Percentiles rank a stretch among this genome's conserved stretches.
Evolutionary conservation across 139 green algal species (phyloP).

Genomic region (Micromonas pusilla): DNA sequence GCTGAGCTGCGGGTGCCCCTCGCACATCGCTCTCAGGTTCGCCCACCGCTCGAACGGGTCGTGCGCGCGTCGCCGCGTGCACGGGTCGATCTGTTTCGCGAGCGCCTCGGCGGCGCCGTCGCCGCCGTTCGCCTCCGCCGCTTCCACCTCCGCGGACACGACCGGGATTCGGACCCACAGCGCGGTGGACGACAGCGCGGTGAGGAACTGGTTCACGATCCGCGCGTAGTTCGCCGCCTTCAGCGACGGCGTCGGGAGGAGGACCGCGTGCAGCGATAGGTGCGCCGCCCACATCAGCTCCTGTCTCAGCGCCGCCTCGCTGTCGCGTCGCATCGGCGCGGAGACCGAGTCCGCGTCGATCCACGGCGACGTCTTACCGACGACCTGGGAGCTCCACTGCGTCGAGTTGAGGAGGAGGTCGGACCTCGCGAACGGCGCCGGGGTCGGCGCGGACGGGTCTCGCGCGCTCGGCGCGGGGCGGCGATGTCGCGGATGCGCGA

Average conservation of each 20-base stretch:
- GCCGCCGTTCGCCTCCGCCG: conserved; percentile 25
- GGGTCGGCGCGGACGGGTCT: conserved; percentile 23
- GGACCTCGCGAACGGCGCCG: conserved; percentile 49
- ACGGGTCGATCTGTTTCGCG: conserved; percentile 24
- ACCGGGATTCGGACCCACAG: neutral
- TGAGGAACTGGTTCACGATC: conserved; percentile 60
- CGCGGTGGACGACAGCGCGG: conserved; percentile 38
- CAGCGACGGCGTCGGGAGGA: conserved; percentile 48
- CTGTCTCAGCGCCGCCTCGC: conserved; percentile 53
- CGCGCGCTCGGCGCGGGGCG: conserved; percentile 30
- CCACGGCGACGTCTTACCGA: conserved; percentile 60
- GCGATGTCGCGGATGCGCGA: conserved; percentile 49
- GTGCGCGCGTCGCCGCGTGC: neutral
- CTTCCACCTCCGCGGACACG: neutral
- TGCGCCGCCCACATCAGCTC: conserved; percentile 89
- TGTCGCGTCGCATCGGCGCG: conserved; percentile 38
- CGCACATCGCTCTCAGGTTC: conserved; percentile 57
- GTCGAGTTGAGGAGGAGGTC: conserved; percentile 62
- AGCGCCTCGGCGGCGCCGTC: conserved; percentile 19
- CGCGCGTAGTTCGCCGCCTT: conserved; percentile 62
- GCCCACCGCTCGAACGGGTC: conserved; percentile 72
- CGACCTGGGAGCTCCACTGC: conserved; percentile 59
- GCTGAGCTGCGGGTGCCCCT: conserved; percentile 63
- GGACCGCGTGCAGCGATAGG: conserved; percentile 77
- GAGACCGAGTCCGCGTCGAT: conserved; percentile 64